These are phyloP conservation scores for Exophiala calicioides DNA, from an alignment of 2,329 filamentous ascomycete species.

Conservation along the genomic window DNA sequence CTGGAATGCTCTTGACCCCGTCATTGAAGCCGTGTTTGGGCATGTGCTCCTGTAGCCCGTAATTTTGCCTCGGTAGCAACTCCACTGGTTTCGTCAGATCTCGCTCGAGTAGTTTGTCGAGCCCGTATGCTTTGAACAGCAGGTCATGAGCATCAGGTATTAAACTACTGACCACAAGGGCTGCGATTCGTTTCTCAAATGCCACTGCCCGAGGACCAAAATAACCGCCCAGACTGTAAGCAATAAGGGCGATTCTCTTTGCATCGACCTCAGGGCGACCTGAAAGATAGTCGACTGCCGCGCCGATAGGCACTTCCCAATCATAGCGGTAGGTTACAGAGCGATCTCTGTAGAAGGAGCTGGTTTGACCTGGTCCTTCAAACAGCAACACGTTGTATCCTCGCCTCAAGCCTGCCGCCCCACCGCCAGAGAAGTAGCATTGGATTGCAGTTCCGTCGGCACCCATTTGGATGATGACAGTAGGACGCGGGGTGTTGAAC, in stretches of 20 bases:
- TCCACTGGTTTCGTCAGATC: too few relatives aligned
- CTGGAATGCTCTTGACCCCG: slow-evolving; percentile 5
- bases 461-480: slow-evolving; percentile 30
- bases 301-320: slow-evolving; percentile 36
- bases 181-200: slow-evolving; percentile 34
- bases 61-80: too few relatives aligned
- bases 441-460: slow-evolving; percentile 38
- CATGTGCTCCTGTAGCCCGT: slow-evolving; percentile 12
- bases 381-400: slow-evolving; percentile 38
- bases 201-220: slow-evolving; percentile 36
- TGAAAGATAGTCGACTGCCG: slow-evolving; percentile 36
- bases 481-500: slow-evolving; percentile 10
- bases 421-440: slow-evolving; percentile 34
- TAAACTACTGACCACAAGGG: slow-evolving; percentile 27
- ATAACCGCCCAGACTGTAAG: slow-evolving; percentile 36
- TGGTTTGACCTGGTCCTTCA: slow-evolving; percentile 38
- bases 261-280: slow-evolving; percentile 30
- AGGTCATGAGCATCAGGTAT: too few relatives aligned
- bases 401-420: slow-evolving; percentile 33
- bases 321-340: slow-evolving; percentile 35
- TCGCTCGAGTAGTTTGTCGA: too few relatives aligned
- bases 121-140: too few relatives aligned
- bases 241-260: slow-evolving; percentile 33
- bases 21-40: slow-evolving; percentile 15
- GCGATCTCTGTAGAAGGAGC: slow-evolving; percentile 31